Evolutionary conservation across 2,329 filamentous ascomycete species (phyloP).

Genomic region (Talaromyces sp.): DNA sequence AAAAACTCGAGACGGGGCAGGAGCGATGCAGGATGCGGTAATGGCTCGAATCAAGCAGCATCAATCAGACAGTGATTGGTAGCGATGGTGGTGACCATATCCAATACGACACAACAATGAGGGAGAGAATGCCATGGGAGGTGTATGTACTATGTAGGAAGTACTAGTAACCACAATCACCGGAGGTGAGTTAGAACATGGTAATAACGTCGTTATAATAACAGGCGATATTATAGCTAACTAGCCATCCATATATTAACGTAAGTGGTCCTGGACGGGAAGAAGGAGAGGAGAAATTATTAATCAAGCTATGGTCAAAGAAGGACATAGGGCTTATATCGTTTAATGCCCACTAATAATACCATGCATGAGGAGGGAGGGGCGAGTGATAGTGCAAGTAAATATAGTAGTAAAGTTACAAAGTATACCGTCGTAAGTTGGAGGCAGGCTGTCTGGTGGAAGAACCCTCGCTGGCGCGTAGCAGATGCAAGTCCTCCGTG

Average conservation of each 20-base stretch:
- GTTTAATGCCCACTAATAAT: not conserved
- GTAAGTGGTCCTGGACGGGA: not conserved
- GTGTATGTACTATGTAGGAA: not conserved
- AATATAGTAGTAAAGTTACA: too few relatives aligned
- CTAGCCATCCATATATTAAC: not conserved
- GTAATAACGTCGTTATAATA: conserved; percentile 4
- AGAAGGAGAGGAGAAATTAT: not conserved
- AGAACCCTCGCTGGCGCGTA: conserved; percentile 1
- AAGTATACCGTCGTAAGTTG: not conserved
- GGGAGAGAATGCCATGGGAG: not conserved
- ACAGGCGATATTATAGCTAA: not conserved
- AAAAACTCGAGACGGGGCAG: not conserved
- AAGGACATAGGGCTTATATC: conserved; percentile 10
- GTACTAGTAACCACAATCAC: not conserved
- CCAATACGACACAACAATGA: conserved; percentile 9
- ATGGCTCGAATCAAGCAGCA: not conserved
- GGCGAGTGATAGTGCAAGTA: not conserved
- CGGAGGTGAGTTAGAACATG: not conserved
- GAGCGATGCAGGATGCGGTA: conserved; percentile 12
- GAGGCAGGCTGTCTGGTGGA: not conserved
- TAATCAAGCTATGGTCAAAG: not conserved
- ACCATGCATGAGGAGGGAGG: not conserved
- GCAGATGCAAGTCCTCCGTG: not conserved
- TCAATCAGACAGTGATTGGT: not conserved
- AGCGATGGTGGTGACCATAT: conserved; percentile 10